Percentiles rank a stretch among this genome's conserved stretches.
Evolutionary conservation across 768 basidiomycete genomes (phyloP).

Genomic region (Tylopilus subfusipes): DNA sequence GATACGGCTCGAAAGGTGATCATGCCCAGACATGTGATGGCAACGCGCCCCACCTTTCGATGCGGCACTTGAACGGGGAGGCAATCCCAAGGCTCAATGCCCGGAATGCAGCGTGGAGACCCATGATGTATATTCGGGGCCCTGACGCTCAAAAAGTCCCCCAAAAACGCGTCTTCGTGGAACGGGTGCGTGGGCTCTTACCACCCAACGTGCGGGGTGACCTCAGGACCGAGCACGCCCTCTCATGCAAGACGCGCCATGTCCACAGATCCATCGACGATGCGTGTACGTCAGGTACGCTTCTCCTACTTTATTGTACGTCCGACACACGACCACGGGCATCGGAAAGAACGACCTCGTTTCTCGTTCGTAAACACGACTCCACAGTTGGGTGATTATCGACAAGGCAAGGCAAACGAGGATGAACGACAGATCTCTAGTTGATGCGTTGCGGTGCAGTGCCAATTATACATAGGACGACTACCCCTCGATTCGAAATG

Average conservation of each 20-base stretch:
- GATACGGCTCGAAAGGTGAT: too few species aligned
- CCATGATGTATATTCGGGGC: too few species aligned
- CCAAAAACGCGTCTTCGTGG: not conserved
- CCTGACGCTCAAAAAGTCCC: too few species aligned
- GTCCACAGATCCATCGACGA: not conserved
- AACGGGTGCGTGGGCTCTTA: too few species aligned
- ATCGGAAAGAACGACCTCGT: not conserved
- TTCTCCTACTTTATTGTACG: not conserved
- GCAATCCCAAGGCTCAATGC: too few species aligned
- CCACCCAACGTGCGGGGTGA: not conserved
- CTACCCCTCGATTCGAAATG: not conserved
- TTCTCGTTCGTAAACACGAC: conserved; percentile 13
- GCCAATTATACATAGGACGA: not conserved
- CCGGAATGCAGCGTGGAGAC: too few species aligned
- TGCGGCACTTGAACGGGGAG: too few species aligned
- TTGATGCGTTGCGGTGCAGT: not conserved
- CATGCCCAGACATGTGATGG: too few species aligned
- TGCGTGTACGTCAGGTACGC: not conserved
- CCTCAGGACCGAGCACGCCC: not conserved
- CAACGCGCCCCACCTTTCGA: too few species aligned
- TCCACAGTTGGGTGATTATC: conserved; percentile 1
- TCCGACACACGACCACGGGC: not conserved
- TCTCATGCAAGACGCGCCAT: not conserved
- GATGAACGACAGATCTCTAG: not conserved
- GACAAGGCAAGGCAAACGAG: not conserved